A percentile compares a stretch with the other conserved stretches of the same genome.
Conservation (phyloP, 139 green algal genomes). For the Chlorella sp. region DNA sequence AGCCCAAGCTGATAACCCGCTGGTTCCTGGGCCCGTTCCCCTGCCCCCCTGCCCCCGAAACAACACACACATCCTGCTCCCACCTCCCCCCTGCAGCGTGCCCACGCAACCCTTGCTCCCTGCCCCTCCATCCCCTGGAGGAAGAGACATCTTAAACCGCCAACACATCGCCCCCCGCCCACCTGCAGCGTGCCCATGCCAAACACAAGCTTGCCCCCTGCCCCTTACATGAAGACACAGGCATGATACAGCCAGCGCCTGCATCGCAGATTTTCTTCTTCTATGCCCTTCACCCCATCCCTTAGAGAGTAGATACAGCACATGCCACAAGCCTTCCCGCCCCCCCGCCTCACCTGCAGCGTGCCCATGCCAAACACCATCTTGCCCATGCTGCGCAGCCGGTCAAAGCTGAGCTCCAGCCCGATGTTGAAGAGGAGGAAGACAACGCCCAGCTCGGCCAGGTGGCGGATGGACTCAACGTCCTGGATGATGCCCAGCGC, state of each 20-base stretch:
- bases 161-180: neutral
- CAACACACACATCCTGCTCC: too few relatives aligned
- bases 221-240: too few relatives aligned
- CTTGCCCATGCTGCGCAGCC: constrained; percentile 96
- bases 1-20: too few relatives aligned
- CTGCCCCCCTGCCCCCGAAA: too few relatives aligned
- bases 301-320: too few relatives aligned
- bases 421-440: constrained; percentile 99
- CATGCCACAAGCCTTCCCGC: too few relatives aligned
- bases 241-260: neutral
- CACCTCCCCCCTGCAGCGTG: neutral
- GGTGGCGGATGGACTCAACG: constrained; percentile 77
- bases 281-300: too few relatives aligned
- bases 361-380: constrained; percentile 98
- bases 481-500: constrained; percentile 92
- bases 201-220: constrained; percentile 98
- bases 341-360: constrained; percentile 68
- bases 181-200: constrained; percentile 93
- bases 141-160: too few relatives aligned
- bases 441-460: constrained; percentile 96
- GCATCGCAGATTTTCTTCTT: too few relatives aligned
- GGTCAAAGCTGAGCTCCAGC: constrained; percentile 95
- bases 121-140: neutral
- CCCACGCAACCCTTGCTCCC: neutral
- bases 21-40: too few relatives aligned